Base-by-base conservation (phyloP, 1,284 basidiomycete genomes). In the Hortiboletus rubellus region DNA sequence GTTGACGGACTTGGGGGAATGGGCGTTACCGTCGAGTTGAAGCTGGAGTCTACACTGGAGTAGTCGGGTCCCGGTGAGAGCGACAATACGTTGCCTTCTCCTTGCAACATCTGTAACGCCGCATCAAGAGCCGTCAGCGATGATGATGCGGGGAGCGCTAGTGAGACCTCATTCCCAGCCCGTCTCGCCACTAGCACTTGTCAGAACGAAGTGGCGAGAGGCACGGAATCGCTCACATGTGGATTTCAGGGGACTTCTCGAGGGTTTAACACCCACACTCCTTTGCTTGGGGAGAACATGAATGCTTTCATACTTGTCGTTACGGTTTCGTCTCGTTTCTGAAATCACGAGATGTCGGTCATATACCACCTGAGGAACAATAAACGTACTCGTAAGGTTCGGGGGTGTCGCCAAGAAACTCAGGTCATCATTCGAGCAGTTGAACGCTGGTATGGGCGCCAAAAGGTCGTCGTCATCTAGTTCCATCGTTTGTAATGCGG, bases 391-490 rank as follows among this genome's bases (percentile, higher is more conserved):
- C 12, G 3, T 44, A 6, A 14, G 24, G 9, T 31, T 40, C 3
- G 55, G 44, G 2, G 41, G 2, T 11, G 42, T 37, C n/a, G 27
- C 30, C 5, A 52, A 49, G 46, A 63, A 65, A 54, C 63, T 60
- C 24, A 22, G 47, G 40, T 63, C 55, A 30, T 43, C 38, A n/a
- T 38, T 37, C 7, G 10, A 36, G 31, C 11, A 47, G 33, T 50
- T 17, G 44, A 49, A 41, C 36, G n/a, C 24, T 6, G 40, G 36
- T n/a, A 40, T 18, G 12, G 45, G 50, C 27, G 27, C 58, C 18
- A 65, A 45, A 33, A 53, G 49, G 33, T 42, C 41, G 17, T 52
- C 46, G 1, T 24, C 40, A 5, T 55, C 51, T 9, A 15, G n/a
- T 34, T 45, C 15, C 52, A 49, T 55, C 24, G 36, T 50, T 38